phyloP scores from a whole-genome alignment of 2,329 filamentous ascomycete species.

The Colletotrichum cereale region DNA sequence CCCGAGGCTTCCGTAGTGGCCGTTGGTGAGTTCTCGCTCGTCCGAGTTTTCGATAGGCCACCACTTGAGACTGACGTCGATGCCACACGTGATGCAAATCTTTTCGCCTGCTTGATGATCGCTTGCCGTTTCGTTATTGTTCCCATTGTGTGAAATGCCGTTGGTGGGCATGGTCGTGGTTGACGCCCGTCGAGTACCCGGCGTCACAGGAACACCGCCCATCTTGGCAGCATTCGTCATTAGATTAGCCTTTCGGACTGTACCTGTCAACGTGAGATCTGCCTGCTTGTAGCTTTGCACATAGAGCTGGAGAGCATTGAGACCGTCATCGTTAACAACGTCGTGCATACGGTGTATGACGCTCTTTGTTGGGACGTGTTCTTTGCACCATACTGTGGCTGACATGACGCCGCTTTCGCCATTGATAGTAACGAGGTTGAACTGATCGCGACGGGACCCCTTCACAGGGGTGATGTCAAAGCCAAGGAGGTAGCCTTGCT shows the following conservation, averaged over 20 bases:
- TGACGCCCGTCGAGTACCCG: conserved; percentile 67
- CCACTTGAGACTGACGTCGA: conserved; percentile 82
- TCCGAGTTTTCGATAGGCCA: conserved; percentile 69
- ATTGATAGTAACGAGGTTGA: conserved; percentile 83
- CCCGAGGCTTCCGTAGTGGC: conserved; percentile 62
- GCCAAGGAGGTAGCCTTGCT: conserved; percentile 84
- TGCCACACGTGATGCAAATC: conserved; percentile 73
- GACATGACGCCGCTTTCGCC: conserved; percentile 85
- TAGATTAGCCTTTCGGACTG: conserved; percentile 90
- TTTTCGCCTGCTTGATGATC: conserved; percentile 59
- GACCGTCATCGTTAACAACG: conserved; percentile 74
- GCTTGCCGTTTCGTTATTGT: conserved; percentile 12
- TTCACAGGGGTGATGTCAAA: conserved; percentile 95
- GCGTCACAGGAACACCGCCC: conserved; percentile 49
- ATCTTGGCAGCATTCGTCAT: conserved; percentile 74
- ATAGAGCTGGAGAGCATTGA: conserved; percentile 87
- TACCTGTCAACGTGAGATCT: conserved; percentile 89
- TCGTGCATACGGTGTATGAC: conserved; percentile 85
- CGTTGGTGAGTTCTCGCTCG: conserved; percentile 65
- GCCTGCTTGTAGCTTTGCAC: conserved; percentile 94
- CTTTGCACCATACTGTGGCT: conserved; percentile 92
- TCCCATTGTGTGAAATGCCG: conserved; percentile 36
- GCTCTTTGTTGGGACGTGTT: conserved; percentile 80
- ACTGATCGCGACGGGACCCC: conserved; percentile 84
- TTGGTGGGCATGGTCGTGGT: conserved; percentile 57